These are phyloP conservation scores for Lyophyllum atratum DNA, from an alignment of 768 basidiomycete species.

Conservation along the genomic window DNA sequence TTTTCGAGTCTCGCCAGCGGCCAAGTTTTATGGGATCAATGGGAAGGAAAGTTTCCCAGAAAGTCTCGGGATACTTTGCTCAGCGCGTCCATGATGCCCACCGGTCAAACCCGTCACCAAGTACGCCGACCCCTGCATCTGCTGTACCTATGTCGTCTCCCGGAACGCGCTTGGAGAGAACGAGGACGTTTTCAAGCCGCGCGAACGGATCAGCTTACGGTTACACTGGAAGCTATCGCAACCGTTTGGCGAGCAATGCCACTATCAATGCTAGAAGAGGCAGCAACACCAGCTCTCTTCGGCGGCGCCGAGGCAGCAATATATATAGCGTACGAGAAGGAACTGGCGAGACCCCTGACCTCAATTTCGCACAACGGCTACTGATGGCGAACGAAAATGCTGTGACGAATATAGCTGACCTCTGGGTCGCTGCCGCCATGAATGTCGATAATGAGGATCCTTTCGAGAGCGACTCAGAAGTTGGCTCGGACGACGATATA, in stretches of 20 bases:
- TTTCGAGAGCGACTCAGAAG: constrained; percentile 60
- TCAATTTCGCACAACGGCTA: constrained; percentile 87
- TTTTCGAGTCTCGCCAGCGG: constrained; percentile 45
- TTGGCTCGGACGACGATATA: constrained; percentile 31
- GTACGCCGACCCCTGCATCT: constrained; percentile 37
- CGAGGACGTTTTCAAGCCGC: constrained; percentile 56
- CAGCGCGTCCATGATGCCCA: constrained; percentile 48
- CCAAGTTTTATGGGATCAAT: constrained; percentile 42
- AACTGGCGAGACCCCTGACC: constrained; percentile 42
- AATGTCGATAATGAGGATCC: constrained; percentile 91
- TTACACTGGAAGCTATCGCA: constrained; percentile 60
- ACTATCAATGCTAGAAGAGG: constrained; percentile 47
- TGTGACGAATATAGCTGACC: constrained; percentile 91
- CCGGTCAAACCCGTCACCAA: constrained; percentile 19
- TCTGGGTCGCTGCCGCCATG: constrained; percentile 98
- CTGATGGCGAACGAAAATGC: constrained; percentile 94
- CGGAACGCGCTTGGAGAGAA: constrained; percentile 41
- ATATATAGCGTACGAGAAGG: constrained; percentile 46
- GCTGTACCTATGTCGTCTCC: constrained; percentile 49
- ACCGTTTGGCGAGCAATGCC: constrained; percentile 51
- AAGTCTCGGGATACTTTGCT: constrained; percentile 62
- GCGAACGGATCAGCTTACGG: constrained; percentile 82
- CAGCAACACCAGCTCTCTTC: constrained; percentile 55
- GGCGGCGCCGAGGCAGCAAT: constrained; percentile 53
- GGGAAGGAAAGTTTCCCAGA: constrained; percentile 51